Conservation (phyloP, 768 basidiomycete genomes). For the Lactarius indigo region DNA sequence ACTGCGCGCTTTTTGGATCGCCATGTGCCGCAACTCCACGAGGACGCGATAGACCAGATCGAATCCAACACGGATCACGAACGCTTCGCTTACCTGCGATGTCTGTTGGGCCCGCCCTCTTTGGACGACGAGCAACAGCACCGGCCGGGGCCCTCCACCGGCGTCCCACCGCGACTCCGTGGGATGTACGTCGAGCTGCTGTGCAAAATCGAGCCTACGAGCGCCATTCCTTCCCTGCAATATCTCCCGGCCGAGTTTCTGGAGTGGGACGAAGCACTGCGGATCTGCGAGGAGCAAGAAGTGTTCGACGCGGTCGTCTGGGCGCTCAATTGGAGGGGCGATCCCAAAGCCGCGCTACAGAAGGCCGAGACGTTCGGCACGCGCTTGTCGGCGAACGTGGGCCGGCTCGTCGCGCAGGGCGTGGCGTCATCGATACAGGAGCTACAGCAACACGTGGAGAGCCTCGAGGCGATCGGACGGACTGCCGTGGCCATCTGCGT, state of each 20-base stretch:
- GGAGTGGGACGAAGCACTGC: slow-evolving; percentile 52
- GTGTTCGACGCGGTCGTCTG: slow-evolving; percentile 81
- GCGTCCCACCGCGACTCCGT: slow-evolving; percentile 50
- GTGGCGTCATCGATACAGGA: slow-evolving; percentile 27
- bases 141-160: slow-evolving; percentile 37
- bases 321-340: slow-evolving; percentile 63
- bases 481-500: slow-evolving; percentile 69
- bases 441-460: slow-evolving; percentile 37
- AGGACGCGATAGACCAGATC: slow-evolving; percentile 53
- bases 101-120: slow-evolving; percentile 56
- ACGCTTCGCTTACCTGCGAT: slow-evolving; percentile 74
- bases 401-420: slow-evolving; percentile 34
- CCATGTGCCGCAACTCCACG: slow-evolving; percentile 64
- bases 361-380: slow-evolving; percentile 62
- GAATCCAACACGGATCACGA: slow-evolving; percentile 43
- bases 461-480: slow-evolving; percentile 55
- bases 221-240: slow-evolving; percentile 60
- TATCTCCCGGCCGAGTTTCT: slow-evolving; percentile 49
- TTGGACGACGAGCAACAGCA: slow-evolving; percentile 38
- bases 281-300: slow-evolving; percentile 61
- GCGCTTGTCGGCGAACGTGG: slow-evolving; percentile 44
- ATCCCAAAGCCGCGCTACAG: slow-evolving; percentile 59
- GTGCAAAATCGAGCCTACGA: slow-evolving; percentile 62
- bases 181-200: slow-evolving; percentile 69
- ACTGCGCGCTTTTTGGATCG: slow-evolving; percentile 75